Evolutionary conservation across 1,139 yeast species (phyloP).

Genomic region (Suhomyces bolitotheri): DNA sequence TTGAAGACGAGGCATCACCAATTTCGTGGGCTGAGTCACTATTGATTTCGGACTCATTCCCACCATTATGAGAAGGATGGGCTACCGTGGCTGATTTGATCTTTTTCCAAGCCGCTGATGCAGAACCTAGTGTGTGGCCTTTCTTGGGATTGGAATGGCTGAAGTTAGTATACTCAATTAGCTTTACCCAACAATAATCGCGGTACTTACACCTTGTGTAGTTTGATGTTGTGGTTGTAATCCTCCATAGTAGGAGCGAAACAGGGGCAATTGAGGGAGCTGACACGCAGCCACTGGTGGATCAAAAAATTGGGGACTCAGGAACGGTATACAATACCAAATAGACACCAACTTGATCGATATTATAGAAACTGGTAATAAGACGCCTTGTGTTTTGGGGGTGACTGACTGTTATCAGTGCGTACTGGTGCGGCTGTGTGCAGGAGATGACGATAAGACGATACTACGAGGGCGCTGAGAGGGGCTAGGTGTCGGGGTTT

Average conservation of each 20-base stretch:
- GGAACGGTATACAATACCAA: too few relatives aligned
- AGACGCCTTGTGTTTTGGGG: background rate
- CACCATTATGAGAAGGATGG: background rate
- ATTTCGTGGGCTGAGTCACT: too few relatives aligned
- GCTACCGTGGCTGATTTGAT: constrained; percentile 36
- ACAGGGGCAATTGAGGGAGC: too few relatives aligned
- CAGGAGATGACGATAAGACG: background rate
- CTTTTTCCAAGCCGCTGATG: constrained; percentile 48
- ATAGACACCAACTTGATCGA: background rate
- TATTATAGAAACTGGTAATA: background rate
- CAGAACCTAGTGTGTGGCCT: constrained; percentile 43
- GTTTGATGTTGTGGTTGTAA: constrained; percentile 14
- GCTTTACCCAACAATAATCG: too few relatives aligned
- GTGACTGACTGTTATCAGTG: background rate
- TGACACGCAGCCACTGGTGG: too few relatives aligned
- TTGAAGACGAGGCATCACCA: too few relatives aligned
- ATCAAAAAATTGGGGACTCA: too few relatives aligned
- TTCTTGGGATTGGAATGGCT: constrained; percentile 23
- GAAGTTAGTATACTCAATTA: constrained; percentile 11
- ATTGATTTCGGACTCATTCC: too few relatives aligned
- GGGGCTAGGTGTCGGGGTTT: background rate
- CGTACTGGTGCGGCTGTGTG: background rate
- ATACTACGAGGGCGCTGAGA: background rate
- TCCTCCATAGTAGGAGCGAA: constrained; percentile 17
- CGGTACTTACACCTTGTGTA: constrained; percentile 18